These are phyloP conservation scores for Chalciporus piperatus DNA, from an alignment of 768 basidiomycete species.

Conservation along the genomic window DNA sequence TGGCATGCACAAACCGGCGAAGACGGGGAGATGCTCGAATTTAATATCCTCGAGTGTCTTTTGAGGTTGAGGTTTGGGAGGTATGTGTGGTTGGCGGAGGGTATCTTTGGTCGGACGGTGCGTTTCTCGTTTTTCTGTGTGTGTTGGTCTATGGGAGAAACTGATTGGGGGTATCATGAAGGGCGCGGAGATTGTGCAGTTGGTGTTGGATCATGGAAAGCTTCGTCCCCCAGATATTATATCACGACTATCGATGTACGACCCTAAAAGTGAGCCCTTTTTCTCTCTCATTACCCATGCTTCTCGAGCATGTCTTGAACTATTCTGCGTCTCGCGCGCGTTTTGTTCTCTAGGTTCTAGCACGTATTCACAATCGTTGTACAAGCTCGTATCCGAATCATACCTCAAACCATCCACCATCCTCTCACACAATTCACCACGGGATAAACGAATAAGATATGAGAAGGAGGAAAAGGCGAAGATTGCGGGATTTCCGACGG, in stretches of 20 bases:
- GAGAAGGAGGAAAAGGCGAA: conserved; percentile 76
- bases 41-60: conserved; percentile 82
- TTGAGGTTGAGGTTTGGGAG: conserved; percentile 79
- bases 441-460: conserved; percentile 78
- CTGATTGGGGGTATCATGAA: conserved; percentile 24
- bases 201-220: conserved; percentile 83
- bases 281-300: conserved; percentile 10
- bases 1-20: conserved; percentile 78
- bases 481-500: conserved; percentile 72
- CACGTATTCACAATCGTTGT: conserved; percentile 58
- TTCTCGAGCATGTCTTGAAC: background rate
- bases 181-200: conserved; percentile 74
- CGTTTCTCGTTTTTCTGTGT: conserved; percentile 23
- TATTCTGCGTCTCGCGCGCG: too few relatives aligned
- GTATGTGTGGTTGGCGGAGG: conserved; percentile 72
- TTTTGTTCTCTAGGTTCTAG: conserved; percentile 27
- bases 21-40: conserved; percentile 75
- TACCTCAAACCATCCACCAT: conserved; percentile 80
- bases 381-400: conserved; percentile 65
- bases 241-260: conserved; percentile 44
- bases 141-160: too few relatives aligned
- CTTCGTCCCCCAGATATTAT: conserved; percentile 73
- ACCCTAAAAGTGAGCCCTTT: conserved; percentile 55
- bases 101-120: conserved; percentile 69
- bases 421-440: conserved; percentile 74